A percentile compares a stretch with the other conserved stretches of the same genome.
Evolutionary conservation across 2,329 filamentous ascomycete species (phyloP).

Genomic region (Acephala macrosclerotiorum): DNA sequence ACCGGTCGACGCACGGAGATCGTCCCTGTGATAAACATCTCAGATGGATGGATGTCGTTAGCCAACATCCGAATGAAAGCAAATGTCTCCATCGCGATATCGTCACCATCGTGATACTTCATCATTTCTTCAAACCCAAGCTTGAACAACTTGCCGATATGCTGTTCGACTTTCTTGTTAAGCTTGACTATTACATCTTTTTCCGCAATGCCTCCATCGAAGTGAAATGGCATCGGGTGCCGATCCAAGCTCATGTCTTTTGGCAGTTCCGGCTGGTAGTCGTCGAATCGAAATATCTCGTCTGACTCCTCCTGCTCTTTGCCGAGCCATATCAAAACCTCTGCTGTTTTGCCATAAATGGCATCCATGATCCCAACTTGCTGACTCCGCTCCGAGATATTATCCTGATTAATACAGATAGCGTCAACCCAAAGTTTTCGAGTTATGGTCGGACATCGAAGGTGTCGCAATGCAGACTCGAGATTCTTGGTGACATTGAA

Average conservation of each 20-base stretch:
- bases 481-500: slow-evolving; percentile 2
- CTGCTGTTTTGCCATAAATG: slow-evolving; percentile 4
- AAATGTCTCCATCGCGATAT: not conserved
- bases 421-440: slow-evolving; percentile 12
- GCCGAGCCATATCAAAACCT: slow-evolving; percentile 14
- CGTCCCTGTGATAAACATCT: not conserved
- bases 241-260: not conserved
- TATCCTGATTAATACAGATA: slow-evolving; percentile 16
- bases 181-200: not conserved
- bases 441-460: not conserved
- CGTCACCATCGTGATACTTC: not conserved
- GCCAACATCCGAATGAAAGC: not conserved
- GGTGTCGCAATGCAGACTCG: not conserved
- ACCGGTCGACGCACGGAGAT: not conserved
- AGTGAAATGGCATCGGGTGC: not conserved
- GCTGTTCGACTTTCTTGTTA: not conserved
- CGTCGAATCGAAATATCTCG: not conserved
- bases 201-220: not conserved
- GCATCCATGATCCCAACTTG: slow-evolving; percentile 8
- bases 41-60: not conserved
- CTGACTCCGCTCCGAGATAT: slow-evolving; percentile 1
- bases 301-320: not conserved
- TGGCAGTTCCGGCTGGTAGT: not conserved
- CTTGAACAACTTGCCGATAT: not conserved
- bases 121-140: not conserved